Conservation (phyloP, 345 rosid genomes). For the Reutealis trisperma region DNA sequence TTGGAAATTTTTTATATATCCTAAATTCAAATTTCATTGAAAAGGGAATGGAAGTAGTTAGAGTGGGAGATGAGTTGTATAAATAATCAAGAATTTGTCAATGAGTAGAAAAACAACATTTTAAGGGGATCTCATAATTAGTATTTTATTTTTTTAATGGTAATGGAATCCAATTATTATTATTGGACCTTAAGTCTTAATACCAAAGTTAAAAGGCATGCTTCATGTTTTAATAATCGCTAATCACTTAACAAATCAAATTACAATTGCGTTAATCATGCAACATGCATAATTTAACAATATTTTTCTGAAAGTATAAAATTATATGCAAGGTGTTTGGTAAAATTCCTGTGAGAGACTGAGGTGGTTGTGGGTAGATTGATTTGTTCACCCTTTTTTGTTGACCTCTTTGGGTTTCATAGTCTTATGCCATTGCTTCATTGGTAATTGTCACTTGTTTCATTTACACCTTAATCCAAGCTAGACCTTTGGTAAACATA, state of each 20-base stretch:
- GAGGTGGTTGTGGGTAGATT: conserved; percentile 37
- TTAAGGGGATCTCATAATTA: too few relatives aligned
- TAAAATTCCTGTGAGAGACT: conserved; percentile 2
- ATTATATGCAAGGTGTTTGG: conserved; percentile 12
- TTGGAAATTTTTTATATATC: background rate
- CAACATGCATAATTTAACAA: too few relatives aligned
- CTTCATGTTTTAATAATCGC: background rate
- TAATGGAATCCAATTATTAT: background rate
- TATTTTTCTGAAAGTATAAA: background rate
- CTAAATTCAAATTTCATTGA: background rate
- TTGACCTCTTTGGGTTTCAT: conserved; percentile 18
- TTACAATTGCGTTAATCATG: background rate
- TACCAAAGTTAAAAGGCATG: background rate
- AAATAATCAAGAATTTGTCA: too few relatives aligned
- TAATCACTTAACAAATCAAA: background rate
- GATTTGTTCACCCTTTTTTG: conserved; percentile 36
- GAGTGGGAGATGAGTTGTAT: too few relatives aligned
- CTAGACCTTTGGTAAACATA: too few relatives aligned
- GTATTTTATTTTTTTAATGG: background rate
- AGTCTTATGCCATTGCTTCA: too few relatives aligned
- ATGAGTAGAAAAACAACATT: too few relatives aligned
- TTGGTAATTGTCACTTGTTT: background rate
- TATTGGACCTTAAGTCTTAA: too few relatives aligned
- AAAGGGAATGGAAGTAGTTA: too few relatives aligned
- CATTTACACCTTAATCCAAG: background rate